Conservation (phyloP, 192 early-diverging fungal genomes). For the Backusella psychrophila region DNA sequence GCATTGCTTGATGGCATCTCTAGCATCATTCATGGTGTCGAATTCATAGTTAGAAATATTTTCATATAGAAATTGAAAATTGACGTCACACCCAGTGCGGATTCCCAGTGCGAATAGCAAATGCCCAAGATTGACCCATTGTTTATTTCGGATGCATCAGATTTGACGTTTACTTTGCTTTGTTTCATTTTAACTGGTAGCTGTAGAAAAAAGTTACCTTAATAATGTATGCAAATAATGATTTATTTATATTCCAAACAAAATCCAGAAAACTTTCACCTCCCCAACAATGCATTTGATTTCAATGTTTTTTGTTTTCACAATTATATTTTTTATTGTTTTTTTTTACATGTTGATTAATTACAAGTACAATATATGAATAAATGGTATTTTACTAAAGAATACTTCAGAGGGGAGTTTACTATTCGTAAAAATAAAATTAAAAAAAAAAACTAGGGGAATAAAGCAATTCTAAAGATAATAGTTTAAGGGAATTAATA, state of each 20-base stretch:
- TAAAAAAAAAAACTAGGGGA: neutral
- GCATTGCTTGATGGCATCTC: too few species aligned
- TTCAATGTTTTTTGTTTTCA: neutral
- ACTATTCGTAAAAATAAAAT: neutral
- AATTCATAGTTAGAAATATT: too few species aligned
- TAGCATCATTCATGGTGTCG: too few species aligned
- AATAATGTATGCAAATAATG: neutral
- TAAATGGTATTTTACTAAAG: constrained; percentile 6
- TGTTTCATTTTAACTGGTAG: too few species aligned
- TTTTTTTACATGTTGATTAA: neutral
- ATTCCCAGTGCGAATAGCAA: too few species aligned
- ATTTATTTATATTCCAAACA: neutral
- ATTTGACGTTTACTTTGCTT: too few species aligned
- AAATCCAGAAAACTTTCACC: too few species aligned
- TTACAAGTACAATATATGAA: constrained; percentile 2
- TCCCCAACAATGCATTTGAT: neutral
- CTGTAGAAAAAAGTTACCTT: neutral
- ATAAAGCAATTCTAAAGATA: constrained; percentile 4
- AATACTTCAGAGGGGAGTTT: neutral
- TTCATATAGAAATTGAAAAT: too few species aligned
- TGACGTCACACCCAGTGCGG: too few species aligned
- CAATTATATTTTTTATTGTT: neutral
- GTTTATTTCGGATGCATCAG: too few species aligned
- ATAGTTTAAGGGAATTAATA: neutral
- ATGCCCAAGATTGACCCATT: too few species aligned